Evolutionary conservation across 495 filamentous ascomycete genomes (phyloP), one percentile per base, ranked within the genome.

Genomic region (Talaromyces nanjingensis): DNA sequence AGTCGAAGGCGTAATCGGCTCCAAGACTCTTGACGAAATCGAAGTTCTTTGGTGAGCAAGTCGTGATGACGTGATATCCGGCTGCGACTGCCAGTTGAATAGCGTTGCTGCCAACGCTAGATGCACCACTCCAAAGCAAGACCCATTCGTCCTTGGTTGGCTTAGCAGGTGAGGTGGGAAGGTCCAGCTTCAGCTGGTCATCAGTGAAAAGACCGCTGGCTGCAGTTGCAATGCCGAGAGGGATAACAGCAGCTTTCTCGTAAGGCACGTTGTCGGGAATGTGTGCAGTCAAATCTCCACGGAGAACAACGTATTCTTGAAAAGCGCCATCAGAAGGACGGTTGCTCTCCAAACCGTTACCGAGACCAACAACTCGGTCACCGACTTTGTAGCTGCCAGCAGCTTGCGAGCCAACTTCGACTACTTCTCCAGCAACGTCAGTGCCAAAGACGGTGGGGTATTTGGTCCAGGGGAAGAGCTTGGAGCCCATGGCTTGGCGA

Each of bases 41-140:
- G 59, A 77, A 76, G 63, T 83, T 70, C 64, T 72, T 73, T 14
- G 65, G 45, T 64, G 78, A 79, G 29, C 78, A 80, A 0, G 79
- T 81, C 14, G 73, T 75, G 61, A 78, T 81, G 6, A 83, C 74
- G 2, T 66, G 72, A 52, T 76, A 80, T 6, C 81, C 81, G 4
- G 78, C 18, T 6, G 67, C 37, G 33, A 68, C 73, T 1, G 79
- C 80, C 5, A 68, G 52, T 63, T 84, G 83, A 11, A 84, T 65
- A 2, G 74, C 69, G 29, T 70, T 63, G 14, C 65, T 72, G 0
- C 80, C 79, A 12, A 83, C 70, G 62, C 75, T 81, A 55, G 74
- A 77, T 52, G 78, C 68, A 5, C 69, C 83, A 2, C 81, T 82
- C 82, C 81, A 84, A 55, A 83, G 64, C 25, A 82, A 64, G 16